Conservation (phyloP, 2,329 filamentous ascomycete species). For the Fusarium dlaminii region DNA sequence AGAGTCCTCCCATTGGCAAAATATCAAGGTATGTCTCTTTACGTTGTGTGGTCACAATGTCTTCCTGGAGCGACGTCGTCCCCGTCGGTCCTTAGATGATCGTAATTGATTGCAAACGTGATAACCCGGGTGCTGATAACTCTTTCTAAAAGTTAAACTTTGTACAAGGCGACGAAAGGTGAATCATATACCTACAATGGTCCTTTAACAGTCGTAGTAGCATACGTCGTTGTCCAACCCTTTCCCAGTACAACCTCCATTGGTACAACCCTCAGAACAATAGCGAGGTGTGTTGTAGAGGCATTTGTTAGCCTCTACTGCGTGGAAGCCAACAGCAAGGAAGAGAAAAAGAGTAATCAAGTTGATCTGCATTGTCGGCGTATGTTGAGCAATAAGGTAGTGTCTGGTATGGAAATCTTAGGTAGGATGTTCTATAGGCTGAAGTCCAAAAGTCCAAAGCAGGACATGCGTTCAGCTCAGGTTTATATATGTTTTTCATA, state of each 20-base stretch:
- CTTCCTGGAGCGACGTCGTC: not conserved
- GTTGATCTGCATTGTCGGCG: not conserved
- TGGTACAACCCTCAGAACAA: not conserved
- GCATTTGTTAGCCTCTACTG: not conserved
- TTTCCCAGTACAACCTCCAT: not conserved
- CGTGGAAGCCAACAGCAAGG: not conserved
- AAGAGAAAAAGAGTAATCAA: rapidly evolving
- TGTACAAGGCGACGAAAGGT: rapidly evolving
- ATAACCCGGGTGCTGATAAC: rapidly evolving
- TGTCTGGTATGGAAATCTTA: rapidly evolving
- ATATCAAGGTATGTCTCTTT: not conserved
- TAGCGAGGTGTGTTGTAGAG: not conserved
- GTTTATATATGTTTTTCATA: rapidly evolving
- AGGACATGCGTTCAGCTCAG: rapidly evolving
- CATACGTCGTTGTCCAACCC: not conserved
- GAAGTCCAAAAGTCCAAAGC: rapidly evolving
- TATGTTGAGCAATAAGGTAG: not conserved
- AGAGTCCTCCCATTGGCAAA: rapidly evolving
- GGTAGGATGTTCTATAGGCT: not conserved
- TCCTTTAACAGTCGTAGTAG: not conserved
- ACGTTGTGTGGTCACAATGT: too few species aligned
- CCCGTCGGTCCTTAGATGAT: rapidly evolving
- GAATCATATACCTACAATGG: not conserved
- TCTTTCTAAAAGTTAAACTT: rapidly evolving
- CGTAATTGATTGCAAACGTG: rapidly evolving